These are phyloP conservation scores for Phytophthora europaea DNA, from an alignment of 352 stramenopile genomes.

Conservation along the genomic window DNA sequence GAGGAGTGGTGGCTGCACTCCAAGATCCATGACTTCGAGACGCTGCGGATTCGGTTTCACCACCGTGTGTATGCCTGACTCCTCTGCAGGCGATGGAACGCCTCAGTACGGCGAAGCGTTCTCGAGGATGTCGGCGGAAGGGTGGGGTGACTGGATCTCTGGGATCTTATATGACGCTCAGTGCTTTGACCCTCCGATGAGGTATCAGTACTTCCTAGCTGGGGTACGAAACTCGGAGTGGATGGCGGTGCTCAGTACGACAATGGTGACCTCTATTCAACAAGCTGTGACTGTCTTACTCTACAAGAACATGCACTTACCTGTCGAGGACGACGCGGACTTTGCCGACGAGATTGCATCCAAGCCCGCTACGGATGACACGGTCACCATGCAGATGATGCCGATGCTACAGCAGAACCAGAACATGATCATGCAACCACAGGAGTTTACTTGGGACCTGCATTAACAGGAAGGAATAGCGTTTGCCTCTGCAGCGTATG, in stretches of 20 bases:
- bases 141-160: background rate
- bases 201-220: constrained; percentile 1
- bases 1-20: constrained; percentile 7
- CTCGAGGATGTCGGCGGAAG: background rate
- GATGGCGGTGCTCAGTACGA: background rate
- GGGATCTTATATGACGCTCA: background rate
- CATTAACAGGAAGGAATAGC: too few relatives aligned
- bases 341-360: background rate
- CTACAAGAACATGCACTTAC: background rate
- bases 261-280: background rate
- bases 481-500: background rate
- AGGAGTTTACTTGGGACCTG: too few relatives aligned
- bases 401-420: background rate
- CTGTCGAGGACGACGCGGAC: background rate
- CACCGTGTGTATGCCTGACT: background rate
- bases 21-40: background rate
- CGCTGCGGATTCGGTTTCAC: background rate
- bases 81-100: background rate
- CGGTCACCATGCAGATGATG: background rate
- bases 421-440: background rate
- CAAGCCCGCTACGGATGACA: background rate
- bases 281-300: background rate
- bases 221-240: background rate
- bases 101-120: background rate
- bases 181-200: background rate